A percentile compares a stretch with the other conserved stretches of the same genome.
These are phyloP conservation scores for Pseudogymnoascus sp. DNA, from an alignment of 2,329 filamentous ascomycete genomes.

Conservation along the genomic window DNA sequence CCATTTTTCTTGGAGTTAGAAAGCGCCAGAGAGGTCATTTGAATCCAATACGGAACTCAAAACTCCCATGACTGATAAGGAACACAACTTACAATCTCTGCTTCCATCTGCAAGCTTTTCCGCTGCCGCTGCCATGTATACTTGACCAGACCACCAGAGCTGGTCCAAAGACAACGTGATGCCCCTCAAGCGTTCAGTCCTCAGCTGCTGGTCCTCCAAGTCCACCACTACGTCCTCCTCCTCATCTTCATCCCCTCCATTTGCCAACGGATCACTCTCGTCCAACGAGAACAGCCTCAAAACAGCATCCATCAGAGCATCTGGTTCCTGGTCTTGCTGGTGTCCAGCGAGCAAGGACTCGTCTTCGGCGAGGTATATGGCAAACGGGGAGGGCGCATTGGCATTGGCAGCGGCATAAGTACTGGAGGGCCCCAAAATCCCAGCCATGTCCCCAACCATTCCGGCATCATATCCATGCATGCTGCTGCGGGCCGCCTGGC, in stretches of 20 bases:
- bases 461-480: constrained; percentile 1
- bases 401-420: background rate
- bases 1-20: background rate
- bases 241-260: constrained; percentile 17
- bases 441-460: constrained; percentile 1
- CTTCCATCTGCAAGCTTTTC: constrained; percentile 50
- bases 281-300: constrained; percentile 18
- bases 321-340: background rate
- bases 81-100: constrained; percentile 43
- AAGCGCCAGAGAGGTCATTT: background rate
- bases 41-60: background rate
- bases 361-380: constrained; percentile 6
- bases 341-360: background rate
- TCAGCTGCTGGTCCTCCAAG: constrained; percentile 23
- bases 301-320: constrained; percentile 10
- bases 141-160: constrained; percentile 35
- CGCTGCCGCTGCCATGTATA: constrained; percentile 40
- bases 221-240: constrained; percentile 23
- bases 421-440: background rate
- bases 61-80: background rate
- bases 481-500: constrained; percentile 1
- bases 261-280: constrained; percentile 12
- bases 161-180: constrained; percentile 25
- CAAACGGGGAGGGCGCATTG: background rate
- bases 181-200: constrained; percentile 24